phyloP scores from a whole-genome alignment of 139 green algal genomes.

The Closterium sp. region DNA sequence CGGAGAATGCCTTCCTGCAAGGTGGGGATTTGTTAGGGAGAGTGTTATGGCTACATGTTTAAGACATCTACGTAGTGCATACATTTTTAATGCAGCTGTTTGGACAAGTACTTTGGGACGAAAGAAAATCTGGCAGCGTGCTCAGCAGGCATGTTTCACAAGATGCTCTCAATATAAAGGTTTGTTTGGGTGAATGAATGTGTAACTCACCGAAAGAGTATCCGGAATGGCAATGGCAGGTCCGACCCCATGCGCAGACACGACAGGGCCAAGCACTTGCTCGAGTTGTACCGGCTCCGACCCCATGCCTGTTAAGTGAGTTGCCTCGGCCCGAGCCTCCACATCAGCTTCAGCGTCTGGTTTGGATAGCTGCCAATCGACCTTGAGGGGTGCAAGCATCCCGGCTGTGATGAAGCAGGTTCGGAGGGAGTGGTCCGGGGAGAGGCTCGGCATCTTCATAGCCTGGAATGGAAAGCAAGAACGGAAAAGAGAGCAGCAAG shows the following conservation, averaged over 20 bases:
- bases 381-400: not conserved
- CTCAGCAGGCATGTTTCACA: too few relatives aligned
- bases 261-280: not conserved
- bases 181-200: not conserved
- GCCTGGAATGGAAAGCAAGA: not conserved
- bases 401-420: not conserved
- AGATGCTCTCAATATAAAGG: too few relatives aligned
- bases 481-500: not conserved
- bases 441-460: not conserved
- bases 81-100: too few relatives aligned
- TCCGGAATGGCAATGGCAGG: not conserved
- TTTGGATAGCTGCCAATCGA: not conserved
- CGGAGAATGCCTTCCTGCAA: not conserved
- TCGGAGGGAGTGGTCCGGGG: not conserved
- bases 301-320: not conserved
- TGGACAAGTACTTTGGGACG: too few relatives aligned
- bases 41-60: too few relatives aligned
- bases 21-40: not conserved
- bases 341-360: not conserved
- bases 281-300: not conserved
- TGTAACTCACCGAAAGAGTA: not conserved
- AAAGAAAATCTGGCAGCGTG: too few relatives aligned
- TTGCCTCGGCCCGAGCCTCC: too few relatives aligned
- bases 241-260: not conserved
- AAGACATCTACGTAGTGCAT: too few relatives aligned